Conservation (phyloP, 768 basidiomycete genomes). For the Tricholomella constricta region DNA sequence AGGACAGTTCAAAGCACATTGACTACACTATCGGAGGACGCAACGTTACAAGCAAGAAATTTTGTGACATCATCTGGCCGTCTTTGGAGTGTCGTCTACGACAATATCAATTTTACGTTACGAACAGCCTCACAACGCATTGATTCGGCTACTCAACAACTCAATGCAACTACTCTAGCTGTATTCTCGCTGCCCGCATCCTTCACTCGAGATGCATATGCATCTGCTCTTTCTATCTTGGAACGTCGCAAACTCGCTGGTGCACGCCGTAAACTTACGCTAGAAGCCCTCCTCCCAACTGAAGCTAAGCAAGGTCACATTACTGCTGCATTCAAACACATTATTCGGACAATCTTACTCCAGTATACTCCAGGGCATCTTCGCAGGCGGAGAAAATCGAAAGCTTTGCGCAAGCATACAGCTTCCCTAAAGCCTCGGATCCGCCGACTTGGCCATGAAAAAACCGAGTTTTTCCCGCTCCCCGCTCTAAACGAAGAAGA, state of each 20-base stretch:
- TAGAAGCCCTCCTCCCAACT: background rate
- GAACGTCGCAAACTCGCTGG: background rate
- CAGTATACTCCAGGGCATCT: background rate
- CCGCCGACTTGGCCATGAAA: background rate
- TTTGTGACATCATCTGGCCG: slow-evolving; percentile 4
- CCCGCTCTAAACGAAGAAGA: slow-evolving; percentile 13
- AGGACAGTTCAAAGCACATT: background rate
- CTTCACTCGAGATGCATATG: slow-evolving; percentile 3
- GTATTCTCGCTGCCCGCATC: slow-evolving; percentile 12
- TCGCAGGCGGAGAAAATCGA: background rate
- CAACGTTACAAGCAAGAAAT: background rate
- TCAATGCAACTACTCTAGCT: slow-evolving; percentile 15
- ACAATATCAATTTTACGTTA: slow-evolving; percentile 19
- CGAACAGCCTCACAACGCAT: slow-evolving; percentile 11
- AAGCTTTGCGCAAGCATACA: background rate
- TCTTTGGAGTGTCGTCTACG: slow-evolving; percentile 16
- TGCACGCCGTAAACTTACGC: background rate
- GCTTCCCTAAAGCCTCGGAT: slow-evolving; percentile 1
- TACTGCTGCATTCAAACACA: slow-evolving; percentile 11
- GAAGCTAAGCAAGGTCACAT: background rate
- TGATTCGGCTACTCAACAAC: slow-evolving; percentile 14
- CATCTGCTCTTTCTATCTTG: slow-evolving; percentile 1
- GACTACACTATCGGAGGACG: slow-evolving; percentile 6
- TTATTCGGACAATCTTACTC: slow-evolving; percentile 6
- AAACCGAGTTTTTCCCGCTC: slow-evolving; percentile 15